Conservation (phyloP, 2,329 filamentous ascomycete species). For the Aspergillus sp. region DNA sequence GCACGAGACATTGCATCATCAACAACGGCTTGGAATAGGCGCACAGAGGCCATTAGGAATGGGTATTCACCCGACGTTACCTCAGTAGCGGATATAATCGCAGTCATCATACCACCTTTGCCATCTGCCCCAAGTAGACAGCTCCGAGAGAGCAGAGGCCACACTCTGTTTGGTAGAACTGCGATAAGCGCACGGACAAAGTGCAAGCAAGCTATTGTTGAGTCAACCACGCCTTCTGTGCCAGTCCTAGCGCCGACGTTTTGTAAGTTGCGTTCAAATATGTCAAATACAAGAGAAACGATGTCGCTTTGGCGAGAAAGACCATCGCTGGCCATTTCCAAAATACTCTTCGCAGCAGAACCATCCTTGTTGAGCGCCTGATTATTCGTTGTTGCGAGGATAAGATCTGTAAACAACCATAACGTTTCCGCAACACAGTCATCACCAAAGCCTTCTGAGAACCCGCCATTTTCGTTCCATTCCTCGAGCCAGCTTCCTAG, state of each 20-base stretch:
- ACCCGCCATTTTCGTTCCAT: constrained; percentile 49
- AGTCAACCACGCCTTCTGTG: constrained; percentile 61
- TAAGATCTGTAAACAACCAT: constrained; percentile 68
- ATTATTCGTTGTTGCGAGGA: constrained; percentile 48
- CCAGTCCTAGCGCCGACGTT: constrained; percentile 58
- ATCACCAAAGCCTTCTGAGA: constrained; percentile 53
- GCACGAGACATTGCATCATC: constrained; percentile 67
- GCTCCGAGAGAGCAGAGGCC: constrained; percentile 84
- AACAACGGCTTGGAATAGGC: constrained; percentile 72
- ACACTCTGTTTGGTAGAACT: constrained; percentile 77
- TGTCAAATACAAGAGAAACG: constrained; percentile 76
- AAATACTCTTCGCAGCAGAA: constrained; percentile 41
- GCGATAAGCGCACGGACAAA: constrained; percentile 74
- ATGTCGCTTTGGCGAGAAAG: constrained; percentile 62
- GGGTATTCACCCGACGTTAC: constrained; percentile 73
- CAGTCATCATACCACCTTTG: constrained; percentile 72
- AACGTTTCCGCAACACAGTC: constrained; percentile 73
- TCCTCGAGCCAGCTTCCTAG: constrained; percentile 66
- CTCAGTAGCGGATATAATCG: constrained; percentile 79
- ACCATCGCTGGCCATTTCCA: constrained; percentile 52
- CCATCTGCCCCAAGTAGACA: constrained; percentile 75
- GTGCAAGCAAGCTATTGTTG: constrained; percentile 73
- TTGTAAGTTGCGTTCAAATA: constrained; percentile 69
- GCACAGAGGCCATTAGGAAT: constrained; percentile 72
- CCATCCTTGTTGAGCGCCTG: constrained; percentile 35